Evolutionary conservation across 257 asterid genomes (phyloP).

Genomic region (Mitragyna speciosa): DNA sequence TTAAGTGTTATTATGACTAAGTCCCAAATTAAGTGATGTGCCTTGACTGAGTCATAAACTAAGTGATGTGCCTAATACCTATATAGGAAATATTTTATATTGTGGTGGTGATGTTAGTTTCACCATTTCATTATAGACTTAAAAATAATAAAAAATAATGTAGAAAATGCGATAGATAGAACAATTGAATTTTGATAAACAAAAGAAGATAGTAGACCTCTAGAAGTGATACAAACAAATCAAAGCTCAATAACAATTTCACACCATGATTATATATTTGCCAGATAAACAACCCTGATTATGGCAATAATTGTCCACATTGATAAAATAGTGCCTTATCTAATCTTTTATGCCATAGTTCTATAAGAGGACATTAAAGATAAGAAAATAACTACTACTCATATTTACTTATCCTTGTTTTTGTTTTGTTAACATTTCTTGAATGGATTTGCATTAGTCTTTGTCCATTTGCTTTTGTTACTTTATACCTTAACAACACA

Average conservation of each 20-base stretch:
- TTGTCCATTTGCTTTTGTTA: slow-evolving; percentile 18
- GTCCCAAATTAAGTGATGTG: too few species aligned
- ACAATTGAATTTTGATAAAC: too few species aligned
- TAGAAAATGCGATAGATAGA: too few species aligned
- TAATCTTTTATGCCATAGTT: background rate
- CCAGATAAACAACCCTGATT: background rate
- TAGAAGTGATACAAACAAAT: background rate
- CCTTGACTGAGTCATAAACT: too few species aligned
- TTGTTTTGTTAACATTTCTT: background rate
- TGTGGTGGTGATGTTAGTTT: background rate
- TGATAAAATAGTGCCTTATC: background rate
- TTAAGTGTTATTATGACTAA: background rate
- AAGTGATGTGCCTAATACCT: background rate
- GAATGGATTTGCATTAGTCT: slow-evolving; percentile 15
- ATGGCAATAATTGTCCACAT: background rate
- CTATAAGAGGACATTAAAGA: background rate
- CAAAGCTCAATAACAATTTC: background rate
- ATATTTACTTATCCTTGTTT: background rate
- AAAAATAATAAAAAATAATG: too few species aligned
- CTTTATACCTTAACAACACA: slow-evolving; percentile 19
- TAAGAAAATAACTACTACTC: background rate
- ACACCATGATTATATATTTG: background rate
- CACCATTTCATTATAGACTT: background rate
- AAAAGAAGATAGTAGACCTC: too few species aligned
- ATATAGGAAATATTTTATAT: background rate